phyloP scores from a whole-genome alignment of 805 yeast genomes.

The Vanderwaltozyma tropicalis region DNA sequence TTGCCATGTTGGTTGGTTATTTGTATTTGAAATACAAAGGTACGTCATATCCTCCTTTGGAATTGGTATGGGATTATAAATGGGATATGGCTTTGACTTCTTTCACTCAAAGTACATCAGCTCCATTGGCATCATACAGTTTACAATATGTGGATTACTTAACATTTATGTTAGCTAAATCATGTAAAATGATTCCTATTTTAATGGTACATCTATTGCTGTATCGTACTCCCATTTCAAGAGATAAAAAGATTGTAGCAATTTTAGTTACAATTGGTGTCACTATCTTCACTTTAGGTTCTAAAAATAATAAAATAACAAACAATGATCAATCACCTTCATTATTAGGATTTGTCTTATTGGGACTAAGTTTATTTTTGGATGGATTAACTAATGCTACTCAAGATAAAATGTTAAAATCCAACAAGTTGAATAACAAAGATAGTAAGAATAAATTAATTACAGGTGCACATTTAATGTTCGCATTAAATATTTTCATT shows the following conservation, averaged over 20 bases:
- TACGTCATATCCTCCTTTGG: conserved; percentile 20
- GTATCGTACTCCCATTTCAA: conserved; percentile 63
- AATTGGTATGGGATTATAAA: conserved; percentile 29
- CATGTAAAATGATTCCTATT: conserved; percentile 92
- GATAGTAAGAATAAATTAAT: conserved; percentile 30
- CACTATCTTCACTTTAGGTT: conserved; percentile 54
- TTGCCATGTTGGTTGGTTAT: conserved; percentile 63
- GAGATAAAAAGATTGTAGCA: conserved; percentile 71
- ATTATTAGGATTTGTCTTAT: conserved; percentile 16
- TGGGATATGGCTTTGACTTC: conserved; percentile 44
- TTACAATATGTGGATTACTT: conserved; percentile 77
- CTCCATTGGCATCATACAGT: conserved; percentile 75
- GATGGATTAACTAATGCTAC: conserved; percentile 93
- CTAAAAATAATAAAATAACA: conserved; percentile 7
- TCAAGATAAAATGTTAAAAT: conserved; percentile 72
- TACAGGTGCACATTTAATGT: conserved; percentile 85
- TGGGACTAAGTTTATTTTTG: conserved; percentile 68
- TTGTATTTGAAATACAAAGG: conserved; percentile 38
- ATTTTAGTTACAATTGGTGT: conserved; percentile 75
- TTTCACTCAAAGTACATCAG: conserved; percentile 64
- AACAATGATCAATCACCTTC: background rate
- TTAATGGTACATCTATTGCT: conserved; percentile 67
- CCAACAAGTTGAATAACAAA: conserved; percentile 1
- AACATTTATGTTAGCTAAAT: conserved; percentile 76
- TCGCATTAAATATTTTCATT: conserved; percentile 44